Evolutionary conservation across 2,329 filamentous ascomycete genomes (phyloP), one percentile per base, ranked within the genome.

Genomic region (Zopfia rhizophila): DNA sequence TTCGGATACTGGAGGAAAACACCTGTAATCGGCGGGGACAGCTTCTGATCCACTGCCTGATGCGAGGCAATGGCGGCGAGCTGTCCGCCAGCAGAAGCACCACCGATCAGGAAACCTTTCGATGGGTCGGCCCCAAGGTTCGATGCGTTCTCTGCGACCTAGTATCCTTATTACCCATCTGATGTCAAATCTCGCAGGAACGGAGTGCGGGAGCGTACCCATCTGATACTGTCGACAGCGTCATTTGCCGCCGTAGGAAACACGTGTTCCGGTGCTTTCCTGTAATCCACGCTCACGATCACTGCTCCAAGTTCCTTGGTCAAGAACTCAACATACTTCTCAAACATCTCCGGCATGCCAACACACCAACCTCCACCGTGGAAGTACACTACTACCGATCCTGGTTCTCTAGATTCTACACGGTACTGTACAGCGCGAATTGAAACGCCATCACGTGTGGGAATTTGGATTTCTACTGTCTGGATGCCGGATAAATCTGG

Each of bases 291-390:
- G 13, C 44, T 48, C 13, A 57, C 41, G n/a, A 50, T 39, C 2
- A 35, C 35, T 17, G 41, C 35, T 3, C 48, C 47, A 7, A 54
- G 18, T 17, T 52, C 43, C 12, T 53, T 45, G 5, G 42, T 33
- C 28, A 53, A 27, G n/a, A 18, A 5, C 21, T 39, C 47, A 30
- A 39, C 31, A 38, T 14, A 28, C 5, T 7, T 22, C 31, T 52
- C 57, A n/a, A 18, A 38, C 1, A 17, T n/a, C 25, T 58, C 56
- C 3, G 56, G 45, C n/a, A 28, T 27, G 1, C 56, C 55, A 22
- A 54, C 45, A 7, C 40, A 48, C 41, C 39, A 58, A 4, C 60
- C 58, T 6, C 60, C 60, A 8, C 60, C 58, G 19, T 60, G 54
- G 28, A 51, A 58, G 25, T 51, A 53, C 8, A 64, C 48, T 8